These are phyloP conservation scores for Aspergillus puulaauensis DNA, from an alignment of 2,329 filamentous ascomycete genomes.

Conservation along the genomic window DNA sequence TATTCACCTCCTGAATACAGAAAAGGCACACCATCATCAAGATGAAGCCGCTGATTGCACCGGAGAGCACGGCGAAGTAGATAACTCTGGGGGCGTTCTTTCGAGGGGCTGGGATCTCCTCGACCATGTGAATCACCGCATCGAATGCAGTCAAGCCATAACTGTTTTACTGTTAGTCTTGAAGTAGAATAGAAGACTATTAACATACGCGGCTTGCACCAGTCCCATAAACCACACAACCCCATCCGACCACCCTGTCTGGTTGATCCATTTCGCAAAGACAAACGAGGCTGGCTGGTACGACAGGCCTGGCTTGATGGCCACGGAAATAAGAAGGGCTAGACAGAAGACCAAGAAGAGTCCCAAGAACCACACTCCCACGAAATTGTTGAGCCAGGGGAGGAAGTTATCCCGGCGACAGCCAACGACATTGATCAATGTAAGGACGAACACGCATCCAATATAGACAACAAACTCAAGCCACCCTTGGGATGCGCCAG, in stretches of 20 bases:
- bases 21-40: slow-evolving; percentile 56
- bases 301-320: slow-evolving; percentile 42
- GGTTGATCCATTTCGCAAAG: slow-evolving; percentile 53
- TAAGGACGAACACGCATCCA: slow-evolving; percentile 50
- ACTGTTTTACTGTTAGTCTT: too few relatives aligned
- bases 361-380: slow-evolving; percentile 54
- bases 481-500: slow-evolving; percentile 49
- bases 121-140: slow-evolving; percentile 59
- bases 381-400: slow-evolving; percentile 58
- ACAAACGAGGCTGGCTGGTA: slow-evolving; percentile 55
- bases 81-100: slow-evolving; percentile 54
- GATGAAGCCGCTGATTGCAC: slow-evolving; percentile 51
- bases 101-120: slow-evolving; percentile 55
- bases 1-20: slow-evolving; percentile 49
- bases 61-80: slow-evolving; percentile 53
- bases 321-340: slow-evolving; percentile 54
- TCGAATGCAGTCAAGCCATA: slow-evolving; percentile 60
- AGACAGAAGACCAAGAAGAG: slow-evolving; percentile 55
- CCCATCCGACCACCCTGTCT: slow-evolving; percentile 54
- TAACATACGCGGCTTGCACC: slow-evolving; percentile 48
- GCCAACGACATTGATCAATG: slow-evolving; percentile 51
- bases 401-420: slow-evolving; percentile 51
- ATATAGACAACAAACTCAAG: slow-evolving; percentile 57
- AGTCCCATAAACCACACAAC: slow-evolving; percentile 60
- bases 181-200: too few relatives aligned